Percentiles rank a stretch among this genome's conserved stretches.
These are phyloP conservation scores for Trypanosoma vivax DNA, from an alignment of 208 protist genomes.

Conservation along the genomic window DNA sequence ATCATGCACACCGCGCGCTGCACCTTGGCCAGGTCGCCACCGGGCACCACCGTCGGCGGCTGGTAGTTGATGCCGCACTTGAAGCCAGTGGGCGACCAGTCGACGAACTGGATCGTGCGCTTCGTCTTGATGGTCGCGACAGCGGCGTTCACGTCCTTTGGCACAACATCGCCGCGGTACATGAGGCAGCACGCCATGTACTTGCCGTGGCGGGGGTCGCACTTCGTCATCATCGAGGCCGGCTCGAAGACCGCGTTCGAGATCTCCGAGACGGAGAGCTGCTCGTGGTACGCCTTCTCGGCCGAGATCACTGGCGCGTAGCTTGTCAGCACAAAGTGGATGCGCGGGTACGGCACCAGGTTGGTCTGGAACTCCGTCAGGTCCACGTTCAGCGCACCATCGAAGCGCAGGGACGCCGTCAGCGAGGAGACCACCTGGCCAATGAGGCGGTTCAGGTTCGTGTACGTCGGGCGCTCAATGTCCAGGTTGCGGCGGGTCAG, in stretches of 20 bases:
- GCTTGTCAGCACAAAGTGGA: conserved; percentile 94
- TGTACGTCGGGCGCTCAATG: conserved; percentile 94
- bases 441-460: conserved; percentile 95
- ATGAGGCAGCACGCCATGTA: conserved; percentile 97
- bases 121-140: conserved; percentile 94
- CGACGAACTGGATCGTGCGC: conserved; percentile 94
- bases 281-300: conserved; percentile 93
- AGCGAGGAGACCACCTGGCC: conserved; percentile 94
- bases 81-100: conserved; percentile 97
- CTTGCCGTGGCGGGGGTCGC: conserved; percentile 94
- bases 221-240: conserved; percentile 92
- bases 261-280: conserved; percentile 92
- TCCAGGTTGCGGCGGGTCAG: conserved; percentile 90
- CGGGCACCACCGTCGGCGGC: conserved; percentile 94
- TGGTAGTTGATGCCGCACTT: conserved; percentile 99
- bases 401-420: conserved; percentile 94
- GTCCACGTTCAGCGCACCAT: conserved; percentile 95
- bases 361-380: conserved; percentile 97
- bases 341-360: conserved; percentile 96
- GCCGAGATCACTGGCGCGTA: conserved; percentile 92
- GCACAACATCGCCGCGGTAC: conserved; percentile 97
- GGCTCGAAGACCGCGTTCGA: conserved; percentile 94
- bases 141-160: conserved; percentile 95
- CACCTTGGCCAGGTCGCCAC: conserved; percentile 93
- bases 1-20: conserved; percentile 94